phyloP scores from a whole-genome alignment of 805 yeast species.

The Wickerhamiella alocasiicola region DNA sequence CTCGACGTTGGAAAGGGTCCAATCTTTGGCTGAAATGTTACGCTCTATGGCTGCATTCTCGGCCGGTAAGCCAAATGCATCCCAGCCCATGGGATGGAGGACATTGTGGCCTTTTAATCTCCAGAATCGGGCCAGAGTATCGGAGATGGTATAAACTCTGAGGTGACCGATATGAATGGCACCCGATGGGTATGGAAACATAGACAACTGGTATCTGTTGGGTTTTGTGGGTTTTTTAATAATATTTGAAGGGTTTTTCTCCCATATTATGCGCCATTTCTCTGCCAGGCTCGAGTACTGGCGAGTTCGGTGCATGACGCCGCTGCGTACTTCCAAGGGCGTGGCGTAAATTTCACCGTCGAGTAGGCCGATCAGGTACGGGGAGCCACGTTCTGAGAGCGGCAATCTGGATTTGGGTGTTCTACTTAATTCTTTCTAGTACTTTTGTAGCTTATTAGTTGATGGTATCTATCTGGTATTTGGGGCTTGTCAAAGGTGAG shows the following conservation, averaged over 20 bases:
- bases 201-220: slow-evolving; percentile 55
- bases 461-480: no score
- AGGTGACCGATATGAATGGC: slow-evolving; percentile 86
- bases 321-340: neutral
- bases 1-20: slow-evolving; percentile 74
- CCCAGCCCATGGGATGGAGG: slow-evolving; percentile 98
- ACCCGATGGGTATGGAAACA: slow-evolving; percentile 98
- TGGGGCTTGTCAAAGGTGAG: no score
- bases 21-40: slow-evolving; percentile 58
- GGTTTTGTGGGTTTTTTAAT: slow-evolving; percentile 15
- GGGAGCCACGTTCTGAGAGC: no score
- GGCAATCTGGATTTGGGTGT: no score
- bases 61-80: slow-evolving; percentile 96
- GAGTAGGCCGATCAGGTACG: no score
- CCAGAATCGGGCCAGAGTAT: slow-evolving; percentile 65
- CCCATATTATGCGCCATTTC: slow-evolving; percentile 26
- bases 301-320: slow-evolving; percentile 6
- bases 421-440: no score
- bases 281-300: neutral
- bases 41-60: slow-evolving; percentile 95
- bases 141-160: slow-evolving; percentile 84
- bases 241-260: slow-evolving; percentile 1
- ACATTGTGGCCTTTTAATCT: slow-evolving; percentile 66
- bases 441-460: no score
- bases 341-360: no score